These are phyloP conservation scores for Candida sonorensis DNA, from an alignment of 805 yeast species.

Conservation along the genomic window DNA sequence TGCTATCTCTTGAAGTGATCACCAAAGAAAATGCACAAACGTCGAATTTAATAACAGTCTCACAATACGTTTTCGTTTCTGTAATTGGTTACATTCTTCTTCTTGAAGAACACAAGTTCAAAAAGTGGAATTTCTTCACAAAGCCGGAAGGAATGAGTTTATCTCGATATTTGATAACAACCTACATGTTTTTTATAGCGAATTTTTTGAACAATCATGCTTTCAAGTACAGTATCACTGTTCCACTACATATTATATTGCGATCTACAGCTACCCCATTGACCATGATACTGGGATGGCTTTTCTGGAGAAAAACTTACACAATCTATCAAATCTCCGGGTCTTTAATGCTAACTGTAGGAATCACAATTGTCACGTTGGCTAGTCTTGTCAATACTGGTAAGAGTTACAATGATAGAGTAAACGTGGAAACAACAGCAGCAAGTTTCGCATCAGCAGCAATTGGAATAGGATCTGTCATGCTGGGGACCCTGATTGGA, in stretches of 20 bases:
- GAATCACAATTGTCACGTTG: slow-evolving; percentile 40
- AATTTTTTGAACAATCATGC: slow-evolving; percentile 53
- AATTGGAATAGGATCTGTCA: too few relatives aligned
- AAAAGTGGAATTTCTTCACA: slow-evolving; percentile 17
- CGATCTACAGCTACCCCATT: slow-evolving; percentile 59
- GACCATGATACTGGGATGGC: slow-evolving; percentile 50
- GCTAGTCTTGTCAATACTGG: too few relatives aligned
- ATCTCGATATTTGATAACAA: slow-evolving; percentile 37
- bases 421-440: too few relatives aligned
- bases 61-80: slow-evolving; percentile 50
- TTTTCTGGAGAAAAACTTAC: slow-evolving; percentile 40
- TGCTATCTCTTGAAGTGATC: slow-evolving; percentile 52
- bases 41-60: slow-evolving; percentile 51
- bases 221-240: slow-evolving; percentile 48
- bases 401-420: too few relatives aligned
- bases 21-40: slow-evolving; percentile 28
- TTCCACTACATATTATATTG: slow-evolving; percentile 62
- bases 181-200: slow-evolving; percentile 42
- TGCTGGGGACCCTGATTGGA: slow-evolving; percentile 42
- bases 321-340: slow-evolving; percentile 39
- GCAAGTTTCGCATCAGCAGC: too few relatives aligned
- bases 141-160: slow-evolving; percentile 34
- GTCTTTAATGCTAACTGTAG: slow-evolving; percentile 45
- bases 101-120: slow-evolving; percentile 13
- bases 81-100: slow-evolving; percentile 32